A percentile compares a stretch with the other conserved stretches of the same genome.
phyloP scores from a whole-genome alignment of 2,329 filamentous ascomycete genomes.

The Penicillium crustosum region DNA sequence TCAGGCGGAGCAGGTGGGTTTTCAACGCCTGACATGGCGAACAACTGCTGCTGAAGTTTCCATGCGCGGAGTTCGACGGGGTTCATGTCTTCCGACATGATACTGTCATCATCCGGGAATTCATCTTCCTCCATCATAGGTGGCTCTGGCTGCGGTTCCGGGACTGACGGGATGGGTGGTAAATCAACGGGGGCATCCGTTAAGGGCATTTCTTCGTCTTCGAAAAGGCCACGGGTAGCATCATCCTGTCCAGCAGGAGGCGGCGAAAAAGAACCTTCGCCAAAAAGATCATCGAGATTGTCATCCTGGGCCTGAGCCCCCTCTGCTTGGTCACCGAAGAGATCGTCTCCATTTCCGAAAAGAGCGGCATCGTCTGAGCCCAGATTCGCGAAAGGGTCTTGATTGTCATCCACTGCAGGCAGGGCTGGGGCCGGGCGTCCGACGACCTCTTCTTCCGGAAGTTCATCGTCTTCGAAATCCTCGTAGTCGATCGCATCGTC shows the following conservation, averaged over 20 bases:
- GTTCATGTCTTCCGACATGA: slow-evolving; percentile 43
- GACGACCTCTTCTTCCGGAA: slow-evolving; percentile 61
- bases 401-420: slow-evolving; percentile 56
- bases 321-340: slow-evolving; percentile 29
- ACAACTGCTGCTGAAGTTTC: slow-evolving; percentile 49
- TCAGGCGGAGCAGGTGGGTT: slow-evolving; percentile 68
- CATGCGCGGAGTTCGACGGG: slow-evolving; percentile 44
- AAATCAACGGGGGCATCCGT: slow-evolving; percentile 21
- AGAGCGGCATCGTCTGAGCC: slow-evolving; percentile 43
- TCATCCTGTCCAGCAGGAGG: slow-evolving; percentile 32
- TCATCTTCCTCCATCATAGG: slow-evolving; percentile 30
- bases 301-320: slow-evolving; percentile 33
- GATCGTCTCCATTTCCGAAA: slow-evolving; percentile 25
- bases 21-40: slow-evolving; percentile 54
- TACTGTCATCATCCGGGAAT: slow-evolving; percentile 29
- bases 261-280: slow-evolving; percentile 44
- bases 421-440: slow-evolving; percentile 12
- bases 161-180: slow-evolving; percentile 18
- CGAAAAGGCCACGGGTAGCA: slow-evolving; percentile 35
- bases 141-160: slow-evolving; percentile 23
- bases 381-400: slow-evolving; percentile 38
- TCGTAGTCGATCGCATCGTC: slow-evolving; percentile 89
- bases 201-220: slow-evolving; percentile 26
- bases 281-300: slow-evolving; percentile 52
- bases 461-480: slow-evolving; percentile 87